phyloP scores from a whole-genome alignment of 768 basidiomycete species.

The Tylopilus sp. region DNA sequence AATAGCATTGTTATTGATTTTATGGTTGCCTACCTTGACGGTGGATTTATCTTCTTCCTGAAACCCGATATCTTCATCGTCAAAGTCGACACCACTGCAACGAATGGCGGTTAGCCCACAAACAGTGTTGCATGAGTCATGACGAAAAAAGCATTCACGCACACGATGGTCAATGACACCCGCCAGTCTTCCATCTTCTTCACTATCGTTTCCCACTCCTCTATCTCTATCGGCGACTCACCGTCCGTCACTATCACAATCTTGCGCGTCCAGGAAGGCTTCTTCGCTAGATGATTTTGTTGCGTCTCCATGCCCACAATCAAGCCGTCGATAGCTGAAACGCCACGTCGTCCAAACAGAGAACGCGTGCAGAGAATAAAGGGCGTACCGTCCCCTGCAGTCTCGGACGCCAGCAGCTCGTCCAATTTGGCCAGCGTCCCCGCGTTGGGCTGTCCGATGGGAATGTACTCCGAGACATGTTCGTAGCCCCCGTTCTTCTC shows the following conservation, averaged over 20 bases:
- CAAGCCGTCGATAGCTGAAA: slow-evolving; percentile 76
- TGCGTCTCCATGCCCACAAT: slow-evolving; percentile 87
- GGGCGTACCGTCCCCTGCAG: slow-evolving; percentile 62
- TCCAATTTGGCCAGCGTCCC: slow-evolving; percentile 64
- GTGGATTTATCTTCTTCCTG: slow-evolving; percentile 64
- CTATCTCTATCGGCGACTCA: slow-evolving; percentile 65
- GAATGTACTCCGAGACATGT: slow-evolving; percentile 66
- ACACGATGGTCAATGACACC: slow-evolving; percentile 73
- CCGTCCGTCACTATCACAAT: slow-evolving; percentile 85
- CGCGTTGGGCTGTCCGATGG: slow-evolving; percentile 63
- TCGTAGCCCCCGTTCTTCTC: slow-evolving; percentile 67
- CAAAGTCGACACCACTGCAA: slow-evolving; percentile 84
- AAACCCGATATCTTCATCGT: slow-evolving; percentile 63
- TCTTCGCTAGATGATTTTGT: slow-evolving; percentile 57
- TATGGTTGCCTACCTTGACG: slow-evolving; percentile 57
- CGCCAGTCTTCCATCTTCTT: slow-evolving; percentile 58
- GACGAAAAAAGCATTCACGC: slow-evolving; percentile 20
- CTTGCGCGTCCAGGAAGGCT: slow-evolving; percentile 83
- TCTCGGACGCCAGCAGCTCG: slow-evolving; percentile 51
- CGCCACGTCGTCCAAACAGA: neutral
- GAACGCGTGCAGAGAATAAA: neutral
- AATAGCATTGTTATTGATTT: neutral
- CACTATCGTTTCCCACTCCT: slow-evolving; percentile 71
- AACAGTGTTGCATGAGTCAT: no score
- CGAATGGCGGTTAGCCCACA: slow-evolving; percentile 1